Conservation (phyloP, 2,329 filamentous ascomycete genomes). For the Pestalotiopsis sp. region DNA sequence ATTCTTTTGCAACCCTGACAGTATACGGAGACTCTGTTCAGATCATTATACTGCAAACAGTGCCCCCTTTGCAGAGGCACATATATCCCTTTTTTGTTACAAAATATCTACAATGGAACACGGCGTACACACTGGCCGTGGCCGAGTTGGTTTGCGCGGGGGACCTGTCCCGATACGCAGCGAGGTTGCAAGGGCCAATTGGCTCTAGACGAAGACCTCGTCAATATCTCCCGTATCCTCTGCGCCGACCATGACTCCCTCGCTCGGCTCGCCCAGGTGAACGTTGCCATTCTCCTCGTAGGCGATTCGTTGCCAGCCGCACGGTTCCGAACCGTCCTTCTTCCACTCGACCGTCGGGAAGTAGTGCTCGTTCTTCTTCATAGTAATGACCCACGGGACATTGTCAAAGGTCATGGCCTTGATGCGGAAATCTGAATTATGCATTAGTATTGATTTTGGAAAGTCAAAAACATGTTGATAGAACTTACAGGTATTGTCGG, state of each 20-base stretch:
- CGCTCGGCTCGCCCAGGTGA: conserved; percentile 55
- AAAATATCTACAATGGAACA: not conserved
- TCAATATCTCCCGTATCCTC: conserved; percentile 47
- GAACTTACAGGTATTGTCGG: conserved; percentile 83
- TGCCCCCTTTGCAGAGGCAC: not conserved
- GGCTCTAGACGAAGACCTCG: not conserved
- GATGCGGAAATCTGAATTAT: conserved; percentile 76
- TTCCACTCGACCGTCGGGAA: conserved; percentile 73
- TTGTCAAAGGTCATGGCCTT: conserved; percentile 99
- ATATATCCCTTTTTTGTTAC: not conserved
- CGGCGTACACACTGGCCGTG: not conserved
- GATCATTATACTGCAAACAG: not conserved
- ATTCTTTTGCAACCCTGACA: too few species aligned
- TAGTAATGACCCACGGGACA: conserved; percentile 98
- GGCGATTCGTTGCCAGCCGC: conserved; percentile 64
- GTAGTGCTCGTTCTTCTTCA: conserved; percentile 99
- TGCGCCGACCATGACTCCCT: conserved; percentile 43
- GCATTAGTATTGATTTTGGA: not conserved
- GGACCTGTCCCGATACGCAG: not conserved
- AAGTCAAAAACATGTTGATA: conserved; percentile 2
- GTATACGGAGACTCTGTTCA: too few species aligned
- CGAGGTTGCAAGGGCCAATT: not conserved
- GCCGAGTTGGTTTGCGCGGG: not conserved
- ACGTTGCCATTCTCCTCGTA: conserved; percentile 57
- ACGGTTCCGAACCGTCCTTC: conserved; percentile 60